These are phyloP conservation scores for Backusella liffmaniae DNA, from an alignment of 192 early-diverging fungal genomes.

Conservation along the genomic window DNA sequence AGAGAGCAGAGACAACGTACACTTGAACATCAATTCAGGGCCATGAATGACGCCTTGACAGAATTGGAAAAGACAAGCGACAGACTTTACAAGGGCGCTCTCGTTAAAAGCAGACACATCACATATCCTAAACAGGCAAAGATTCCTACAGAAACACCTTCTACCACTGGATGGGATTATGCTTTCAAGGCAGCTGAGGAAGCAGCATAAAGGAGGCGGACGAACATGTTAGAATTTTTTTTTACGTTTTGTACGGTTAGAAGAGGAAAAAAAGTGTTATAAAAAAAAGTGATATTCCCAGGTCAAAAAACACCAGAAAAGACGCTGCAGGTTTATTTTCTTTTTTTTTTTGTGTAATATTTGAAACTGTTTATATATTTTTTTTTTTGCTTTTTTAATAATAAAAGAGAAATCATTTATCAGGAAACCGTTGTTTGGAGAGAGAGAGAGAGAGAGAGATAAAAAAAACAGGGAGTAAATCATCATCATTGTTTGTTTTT, in stretches of 20 bases:
- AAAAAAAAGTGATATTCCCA: background rate
- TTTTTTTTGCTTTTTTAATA: background rate
- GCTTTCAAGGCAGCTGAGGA: constrained; percentile 32
- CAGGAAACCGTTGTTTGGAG: background rate
- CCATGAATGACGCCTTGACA: constrained; percentile 63
- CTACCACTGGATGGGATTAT: constrained; percentile 70
- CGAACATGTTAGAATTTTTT: background rate
- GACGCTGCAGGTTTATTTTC: background rate
- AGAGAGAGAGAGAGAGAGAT: background rate
- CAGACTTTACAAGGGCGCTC: constrained; percentile 62
- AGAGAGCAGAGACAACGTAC: constrained; percentile 44
- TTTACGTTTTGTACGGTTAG: background rate
- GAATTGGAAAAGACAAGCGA: constrained; percentile 60
- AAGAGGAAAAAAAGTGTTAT: background rate
- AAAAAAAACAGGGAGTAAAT: background rate
- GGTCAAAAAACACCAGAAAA: background rate
- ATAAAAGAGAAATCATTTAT: background rate
- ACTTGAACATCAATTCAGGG: constrained; percentile 56
- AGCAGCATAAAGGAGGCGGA: background rate
- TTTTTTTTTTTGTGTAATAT: background rate
- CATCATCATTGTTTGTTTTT: background rate
- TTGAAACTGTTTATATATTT: constrained; percentile 5
- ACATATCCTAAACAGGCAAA: constrained; percentile 73
- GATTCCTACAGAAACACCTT: constrained; percentile 73
- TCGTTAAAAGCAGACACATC: constrained; percentile 51